A percentile compares a stretch with the other conserved stretches of the same genome.
Conservation (phyloP, 768 basidiomycete genomes). For the Lyophyllum atratum region DNA sequence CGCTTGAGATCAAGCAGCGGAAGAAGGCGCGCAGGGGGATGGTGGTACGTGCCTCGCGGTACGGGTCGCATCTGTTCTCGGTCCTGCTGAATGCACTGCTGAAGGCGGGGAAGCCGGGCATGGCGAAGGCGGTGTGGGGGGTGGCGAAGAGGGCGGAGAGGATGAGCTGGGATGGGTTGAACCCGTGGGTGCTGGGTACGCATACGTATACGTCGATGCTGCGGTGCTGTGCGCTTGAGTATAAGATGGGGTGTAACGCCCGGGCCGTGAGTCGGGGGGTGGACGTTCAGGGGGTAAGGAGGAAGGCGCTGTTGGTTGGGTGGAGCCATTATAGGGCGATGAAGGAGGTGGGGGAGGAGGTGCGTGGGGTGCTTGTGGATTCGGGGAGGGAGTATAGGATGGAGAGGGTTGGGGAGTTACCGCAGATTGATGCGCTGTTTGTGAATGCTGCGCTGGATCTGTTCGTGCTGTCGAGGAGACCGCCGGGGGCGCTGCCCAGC, state of each 20-base stretch:
- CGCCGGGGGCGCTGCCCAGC: background rate
- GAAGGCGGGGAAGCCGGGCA: conserved; percentile 53
- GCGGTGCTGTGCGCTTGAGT: conserved; percentile 53
- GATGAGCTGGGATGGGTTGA: conserved; percentile 44
- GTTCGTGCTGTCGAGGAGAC: conserved; percentile 20
- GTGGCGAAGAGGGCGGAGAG: conserved; percentile 61
- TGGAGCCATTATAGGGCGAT: background rate
- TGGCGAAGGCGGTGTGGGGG: conserved; percentile 66
- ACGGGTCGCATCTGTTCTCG: conserved; percentile 65
- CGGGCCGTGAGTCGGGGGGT: conserved; percentile 3
- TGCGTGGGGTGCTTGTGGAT: conserved; percentile 2
- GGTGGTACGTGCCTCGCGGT: conserved; percentile 42
- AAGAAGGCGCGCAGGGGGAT: conserved; percentile 23
- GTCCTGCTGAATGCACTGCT: conserved; percentile 59
- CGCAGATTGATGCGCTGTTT: conserved; percentile 61
- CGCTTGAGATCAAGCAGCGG: conserved; percentile 18
- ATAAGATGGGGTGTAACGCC: conserved; percentile 19
- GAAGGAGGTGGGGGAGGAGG: conserved; percentile 6
- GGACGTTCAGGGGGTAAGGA: background rate
- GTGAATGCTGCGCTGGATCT: conserved; percentile 63
- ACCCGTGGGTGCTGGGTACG: conserved; percentile 67
- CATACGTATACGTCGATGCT: conserved; percentile 77
- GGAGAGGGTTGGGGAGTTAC: conserved; percentile 29
- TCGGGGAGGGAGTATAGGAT: conserved; percentile 4
- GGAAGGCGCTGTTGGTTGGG: conserved; percentile 10